Evolutionary conservation across 805 yeast species (phyloP).

Genomic region (Lachancea nothofagi): DNA sequence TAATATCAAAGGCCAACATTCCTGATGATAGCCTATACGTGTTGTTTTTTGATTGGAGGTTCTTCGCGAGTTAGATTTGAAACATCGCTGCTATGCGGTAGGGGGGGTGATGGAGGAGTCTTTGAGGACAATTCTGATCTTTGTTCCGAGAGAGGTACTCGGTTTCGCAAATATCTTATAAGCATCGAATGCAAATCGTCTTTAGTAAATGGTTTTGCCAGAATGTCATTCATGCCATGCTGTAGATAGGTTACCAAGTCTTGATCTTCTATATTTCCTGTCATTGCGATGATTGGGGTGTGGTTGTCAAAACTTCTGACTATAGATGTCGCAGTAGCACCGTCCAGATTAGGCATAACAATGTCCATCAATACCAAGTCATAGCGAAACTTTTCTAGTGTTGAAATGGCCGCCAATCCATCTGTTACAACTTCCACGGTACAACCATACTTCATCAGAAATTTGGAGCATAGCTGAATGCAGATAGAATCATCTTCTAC

Average conservation of each 20-base stretch:
- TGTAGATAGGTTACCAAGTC: conserved; percentile 75
- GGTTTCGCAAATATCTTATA: conserved; percentile 60
- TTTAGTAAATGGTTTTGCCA: conserved; percentile 91
- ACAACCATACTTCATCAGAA: conserved; percentile 82
- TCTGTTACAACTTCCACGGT: conserved; percentile 89
- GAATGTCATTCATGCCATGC: conserved; percentile 87
- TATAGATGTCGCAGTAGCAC: conserved; percentile 86
- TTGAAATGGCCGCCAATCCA: conserved; percentile 82
- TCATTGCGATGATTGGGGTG: conserved; percentile 93
- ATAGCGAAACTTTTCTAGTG: conserved; percentile 62
- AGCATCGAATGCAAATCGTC: conserved; percentile 75
- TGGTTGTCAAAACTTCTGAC: conserved; percentile 77
- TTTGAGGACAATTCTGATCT: conserved; percentile 11
- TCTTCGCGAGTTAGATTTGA: conserved; percentile 13
- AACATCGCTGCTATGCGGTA: conserved; percentile 6
- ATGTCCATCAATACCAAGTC: conserved; percentile 83
- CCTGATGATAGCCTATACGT: conserved; percentile 14
- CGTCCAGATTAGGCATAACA: conserved; percentile 83
- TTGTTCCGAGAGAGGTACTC: conserved; percentile 35
- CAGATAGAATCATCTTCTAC: conserved; percentile 83
- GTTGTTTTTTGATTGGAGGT: conserved; percentile 25
- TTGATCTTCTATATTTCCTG: conserved; percentile 79
- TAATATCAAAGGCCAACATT: neutral
- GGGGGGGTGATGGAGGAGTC: conserved; percentile 8
- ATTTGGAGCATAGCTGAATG: conserved; percentile 75